Conservation (phyloP, 306 rosid species). For the Vicia villosa region DNA sequence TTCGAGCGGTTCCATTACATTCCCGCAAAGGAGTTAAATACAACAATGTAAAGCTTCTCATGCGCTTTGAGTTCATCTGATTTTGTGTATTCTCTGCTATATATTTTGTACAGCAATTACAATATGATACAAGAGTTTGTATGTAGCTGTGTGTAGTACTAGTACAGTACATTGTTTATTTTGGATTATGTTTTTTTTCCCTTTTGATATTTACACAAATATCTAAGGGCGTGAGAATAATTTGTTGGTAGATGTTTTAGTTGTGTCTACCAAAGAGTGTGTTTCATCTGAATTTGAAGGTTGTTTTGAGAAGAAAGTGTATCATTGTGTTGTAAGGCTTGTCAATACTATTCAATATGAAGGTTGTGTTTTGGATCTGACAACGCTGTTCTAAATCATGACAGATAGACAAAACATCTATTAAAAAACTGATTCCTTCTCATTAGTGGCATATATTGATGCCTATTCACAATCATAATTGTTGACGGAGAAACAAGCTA, state of each 20-base stretch:
- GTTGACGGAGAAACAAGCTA: too few relatives aligned
- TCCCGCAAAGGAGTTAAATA: conserved; percentile 62
- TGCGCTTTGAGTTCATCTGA: conserved; percentile 71
- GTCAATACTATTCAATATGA: conserved; percentile 8
- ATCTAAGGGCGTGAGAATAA: neutral
- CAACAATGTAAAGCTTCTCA: conserved; percentile 73
- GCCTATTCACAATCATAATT: too few relatives aligned
- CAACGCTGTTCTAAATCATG: neutral
- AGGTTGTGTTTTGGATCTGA: conserved; percentile 1
- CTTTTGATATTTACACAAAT: neutral
- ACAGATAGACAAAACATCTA: neutral
- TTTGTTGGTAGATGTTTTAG: neutral
- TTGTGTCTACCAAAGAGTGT: neutral
- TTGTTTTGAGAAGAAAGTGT: conserved; percentile 16
- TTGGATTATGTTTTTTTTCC: neutral
- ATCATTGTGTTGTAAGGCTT: neutral
- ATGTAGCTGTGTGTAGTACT: conserved; percentile 10
- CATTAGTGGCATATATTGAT: too few relatives aligned
- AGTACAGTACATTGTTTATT: conserved; percentile 7
- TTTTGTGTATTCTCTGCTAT: conserved; percentile 30
- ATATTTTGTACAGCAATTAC: conserved; percentile 32
- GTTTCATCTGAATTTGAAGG: conserved; percentile 8
- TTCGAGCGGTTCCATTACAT: conserved; percentile 70
- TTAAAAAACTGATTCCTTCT: too few relatives aligned
- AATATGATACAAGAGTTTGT: conserved; percentile 7